These are phyloP conservation scores for Phyllostachys edulis DNA, from an alignment of 176 grass and related monocot species.

Conservation along the genomic window DNA sequence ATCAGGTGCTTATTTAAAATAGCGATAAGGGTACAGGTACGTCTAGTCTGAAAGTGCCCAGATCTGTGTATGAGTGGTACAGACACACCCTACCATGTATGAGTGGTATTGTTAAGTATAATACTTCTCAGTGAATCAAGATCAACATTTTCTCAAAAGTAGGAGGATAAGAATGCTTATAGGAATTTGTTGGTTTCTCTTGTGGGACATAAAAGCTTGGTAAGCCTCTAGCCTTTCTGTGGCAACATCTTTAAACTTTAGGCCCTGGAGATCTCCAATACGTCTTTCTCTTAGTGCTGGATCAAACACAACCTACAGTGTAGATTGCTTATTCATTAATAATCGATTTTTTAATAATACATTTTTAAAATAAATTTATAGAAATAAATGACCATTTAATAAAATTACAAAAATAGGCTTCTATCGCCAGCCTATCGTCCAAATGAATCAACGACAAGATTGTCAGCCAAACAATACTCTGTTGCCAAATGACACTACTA, in stretches of 20 bases:
- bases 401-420: too few species aligned
- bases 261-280: conserved; percentile 80
- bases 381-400: too few species aligned
- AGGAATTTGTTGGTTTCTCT: conserved; percentile 73
- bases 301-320: conserved; percentile 61
- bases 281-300: conserved; percentile 74
- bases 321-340: not conserved
- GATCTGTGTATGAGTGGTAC: not conserved
- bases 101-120: too few species aligned
- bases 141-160: not conserved
- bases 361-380: too few species aligned
- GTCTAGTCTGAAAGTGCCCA: not conserved
- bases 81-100: not conserved
- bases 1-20: conserved; percentile 37
- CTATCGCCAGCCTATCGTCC: too few species aligned
- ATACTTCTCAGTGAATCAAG: too few species aligned
- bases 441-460: too few species aligned
- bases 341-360: too few species aligned
- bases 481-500: too few species aligned
- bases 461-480: too few species aligned
- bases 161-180: conserved; percentile 37
- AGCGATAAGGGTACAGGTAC: not conserved
- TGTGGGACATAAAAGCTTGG: conserved; percentile 60
- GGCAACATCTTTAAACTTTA: conserved; percentile 58
- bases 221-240: conserved; percentile 64